Percentiles rank a stretch among this genome's conserved stretches.
Evolutionary conservation across 352 stramenopile genomes (phyloP).

Genomic region (Phytopythium oedochilum): DNA sequence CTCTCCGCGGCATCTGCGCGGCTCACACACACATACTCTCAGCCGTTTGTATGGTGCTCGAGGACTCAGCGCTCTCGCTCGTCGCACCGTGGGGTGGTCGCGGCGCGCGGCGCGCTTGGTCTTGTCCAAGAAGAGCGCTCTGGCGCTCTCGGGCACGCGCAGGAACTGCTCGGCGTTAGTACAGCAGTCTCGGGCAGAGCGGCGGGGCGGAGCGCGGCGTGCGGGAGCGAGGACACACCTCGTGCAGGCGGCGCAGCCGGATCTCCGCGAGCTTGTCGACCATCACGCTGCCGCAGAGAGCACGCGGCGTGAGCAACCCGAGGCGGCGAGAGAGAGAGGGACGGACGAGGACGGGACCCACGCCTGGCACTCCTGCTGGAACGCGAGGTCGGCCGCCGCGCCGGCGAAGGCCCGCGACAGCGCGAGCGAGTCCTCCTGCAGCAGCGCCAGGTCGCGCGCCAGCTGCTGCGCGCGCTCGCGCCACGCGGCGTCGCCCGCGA

Average conservation of each 20-base stretch:
- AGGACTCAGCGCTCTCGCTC: neutral
- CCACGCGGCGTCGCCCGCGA: conserved; percentile 2
- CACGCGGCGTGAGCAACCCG: neutral
- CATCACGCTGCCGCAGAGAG: conserved; percentile 23
- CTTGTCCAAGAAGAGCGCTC: conserved; percentile 33
- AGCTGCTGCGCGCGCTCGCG: conserved; percentile 13
- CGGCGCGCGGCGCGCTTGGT: conserved; percentile 13
- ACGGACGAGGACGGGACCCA: no score
- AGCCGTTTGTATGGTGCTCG: neutral
- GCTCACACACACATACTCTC: neutral
- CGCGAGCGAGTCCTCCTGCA: conserved; percentile 33
- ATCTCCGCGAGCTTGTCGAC: conserved; percentile 41
- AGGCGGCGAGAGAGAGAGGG: no score
- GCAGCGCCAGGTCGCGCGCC: conserved; percentile 19
- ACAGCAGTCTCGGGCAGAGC: neutral
- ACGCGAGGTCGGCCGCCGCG: conserved; percentile 29
- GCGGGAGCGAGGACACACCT: conserved; percentile 13
- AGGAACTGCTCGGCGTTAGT: conserved; percentile 21
- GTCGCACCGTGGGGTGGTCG: conserved; percentile 16
- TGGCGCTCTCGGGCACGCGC: conserved; percentile 19
- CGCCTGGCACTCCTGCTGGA: conserved; percentile 33
- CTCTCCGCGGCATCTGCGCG: conserved; percentile 21
- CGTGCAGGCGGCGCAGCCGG: conserved; percentile 35
- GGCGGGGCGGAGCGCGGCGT: neutral
- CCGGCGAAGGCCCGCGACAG: conserved; percentile 24